Conservation (phyloP, 495 filamentous ascomycete species). For the Thermochaetoides thermophila region DNA sequence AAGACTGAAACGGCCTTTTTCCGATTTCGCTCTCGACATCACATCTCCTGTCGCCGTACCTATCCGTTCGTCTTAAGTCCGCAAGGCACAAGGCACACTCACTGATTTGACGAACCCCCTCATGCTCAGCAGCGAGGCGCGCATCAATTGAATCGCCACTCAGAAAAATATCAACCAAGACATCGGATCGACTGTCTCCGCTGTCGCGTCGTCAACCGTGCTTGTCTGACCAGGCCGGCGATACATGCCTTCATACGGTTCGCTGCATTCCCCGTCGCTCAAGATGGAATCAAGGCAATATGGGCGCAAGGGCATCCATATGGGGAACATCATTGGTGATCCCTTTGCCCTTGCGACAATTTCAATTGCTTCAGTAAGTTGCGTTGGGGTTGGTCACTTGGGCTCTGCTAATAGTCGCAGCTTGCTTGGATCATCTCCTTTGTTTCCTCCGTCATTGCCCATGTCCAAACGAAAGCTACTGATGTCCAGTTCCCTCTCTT, state of each 20-base stretch:
- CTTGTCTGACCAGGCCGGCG: no score
- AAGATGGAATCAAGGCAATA: conserved; percentile 65
- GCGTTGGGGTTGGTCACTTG: conserved; percentile 6
- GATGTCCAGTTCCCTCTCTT: conserved; percentile 54
- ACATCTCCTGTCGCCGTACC: conserved; percentile 1
- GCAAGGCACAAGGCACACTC: conserved; percentile 5
- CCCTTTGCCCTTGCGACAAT: conserved; percentile 91
- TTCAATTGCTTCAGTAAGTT: conserved; percentile 73
- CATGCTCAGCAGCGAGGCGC: conserved; percentile 9
- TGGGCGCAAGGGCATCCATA: conserved; percentile 45
- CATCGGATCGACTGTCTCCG: no score
- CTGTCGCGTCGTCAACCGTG: no score
- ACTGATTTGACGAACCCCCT: conserved; percentile 5
- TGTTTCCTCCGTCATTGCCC: conserved; percentile 66
- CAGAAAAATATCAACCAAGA: conserved; percentile 4
- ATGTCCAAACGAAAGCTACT: conserved; percentile 26
- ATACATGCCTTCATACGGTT: no score
- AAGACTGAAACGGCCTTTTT: no score
- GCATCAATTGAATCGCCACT: conserved; percentile 18
- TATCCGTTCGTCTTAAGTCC: background rate
- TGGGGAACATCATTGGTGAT: conserved; percentile 86
- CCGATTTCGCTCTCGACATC: no score
- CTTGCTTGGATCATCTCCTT: conserved; percentile 91
- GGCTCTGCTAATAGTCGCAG: conserved; percentile 36
- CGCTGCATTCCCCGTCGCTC: conserved; percentile 57